Evolutionary conservation across 1,284 basidiomycete genomes (phyloP), one percentile per base, ranked within the genome.

Genomic region (Cystobasidium slooffiae): DNA sequence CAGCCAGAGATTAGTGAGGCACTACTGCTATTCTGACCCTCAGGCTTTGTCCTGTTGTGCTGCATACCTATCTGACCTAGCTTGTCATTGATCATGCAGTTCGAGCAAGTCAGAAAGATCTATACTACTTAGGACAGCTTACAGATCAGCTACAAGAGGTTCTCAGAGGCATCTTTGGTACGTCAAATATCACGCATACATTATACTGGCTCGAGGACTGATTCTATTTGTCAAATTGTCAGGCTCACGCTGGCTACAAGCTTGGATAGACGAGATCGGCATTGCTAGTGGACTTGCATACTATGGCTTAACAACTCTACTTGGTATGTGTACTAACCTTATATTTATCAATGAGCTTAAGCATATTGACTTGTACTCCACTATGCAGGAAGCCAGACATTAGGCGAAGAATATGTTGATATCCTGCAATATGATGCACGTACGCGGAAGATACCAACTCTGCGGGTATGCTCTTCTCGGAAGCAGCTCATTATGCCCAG

Each of bases 331-430:
- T 41, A 12, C 9, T 12, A 59, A n/a, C 56, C n/a, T 8, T 7
- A 47, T 12, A n/a, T 7, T 24, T 12, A n/a, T 24, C 16, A 22
- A 39, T 58, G 55, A 14, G 55, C 55, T 37, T 14, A 14, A 16
- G 24, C 16, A 55, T n/a, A 5, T 24, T 20, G 14, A 22, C 31
- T 51, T 44, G 43, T 1, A 16, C 5, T 61, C 39, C 55, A 8
- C 0, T 73, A 37, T 1, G 55, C 77, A 76, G 83, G 83, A 3
- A 80, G 82, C 1, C 83, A 84, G 77, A 84, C 83, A 20, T 77
- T 84, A 6, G 83, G 83, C 0, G 83, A 84, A 68, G 83, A 84
- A 76, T 84, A 84, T 70, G 82, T 82, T 63, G 82, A 83, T 68
- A 79, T 81, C 31, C 77, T 83, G 52, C 82, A 83, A 72, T 78